Base-by-base conservation (phyloP, 306 rosid species). In the Adenanthera pavonina region DNA sequence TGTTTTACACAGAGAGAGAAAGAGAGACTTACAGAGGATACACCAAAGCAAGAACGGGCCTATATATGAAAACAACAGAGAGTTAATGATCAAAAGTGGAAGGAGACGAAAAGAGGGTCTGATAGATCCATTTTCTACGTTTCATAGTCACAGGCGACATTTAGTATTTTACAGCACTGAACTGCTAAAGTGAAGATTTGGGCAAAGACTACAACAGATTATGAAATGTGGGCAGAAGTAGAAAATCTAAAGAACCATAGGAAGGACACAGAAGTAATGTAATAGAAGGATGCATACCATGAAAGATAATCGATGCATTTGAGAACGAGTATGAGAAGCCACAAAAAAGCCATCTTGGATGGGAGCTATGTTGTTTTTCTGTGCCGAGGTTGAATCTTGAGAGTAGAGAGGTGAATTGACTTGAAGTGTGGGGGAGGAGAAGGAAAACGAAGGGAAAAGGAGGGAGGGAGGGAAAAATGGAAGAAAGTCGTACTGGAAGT, bases 11-110 rank as follows among this genome's bases (percentile, higher is more conserved):
- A 25, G 33, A 25, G 16, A 60, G n/a, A 33, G 9, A 61, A 8
- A 61, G n/a, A 61, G 41, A 61, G 10, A 61, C n/a, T 61, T 61
- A 33, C 68, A 33, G 68, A 33, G 68, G 43, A 61, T 61, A 61
- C 5, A 15, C 68, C n/a, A 61, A 12, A 61, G 68, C 68, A 61
- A 61, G 68, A 38, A 30, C 41, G 6, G 68, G 68, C 41, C 68
- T 61, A 6, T 34, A 61, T 11, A 61, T 61, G 41, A 33, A 38
- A 61, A 33, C 41, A 61, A 61, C 67, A 11, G 8, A 11, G 8
- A 34, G 68, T 61, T 38, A 61, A 11, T 61, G 13, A 30, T 61
- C 54, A 33, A 33, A 13, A 61, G 36, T 14, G 15, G 1, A 1
- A 25, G 66, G 34, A 19, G 62, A 8, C 30, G 1, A 7, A 56